Base-by-base conservation (phyloP, 2,329 filamentous ascomycete genomes). In the Thelonectria discophora region DNA sequence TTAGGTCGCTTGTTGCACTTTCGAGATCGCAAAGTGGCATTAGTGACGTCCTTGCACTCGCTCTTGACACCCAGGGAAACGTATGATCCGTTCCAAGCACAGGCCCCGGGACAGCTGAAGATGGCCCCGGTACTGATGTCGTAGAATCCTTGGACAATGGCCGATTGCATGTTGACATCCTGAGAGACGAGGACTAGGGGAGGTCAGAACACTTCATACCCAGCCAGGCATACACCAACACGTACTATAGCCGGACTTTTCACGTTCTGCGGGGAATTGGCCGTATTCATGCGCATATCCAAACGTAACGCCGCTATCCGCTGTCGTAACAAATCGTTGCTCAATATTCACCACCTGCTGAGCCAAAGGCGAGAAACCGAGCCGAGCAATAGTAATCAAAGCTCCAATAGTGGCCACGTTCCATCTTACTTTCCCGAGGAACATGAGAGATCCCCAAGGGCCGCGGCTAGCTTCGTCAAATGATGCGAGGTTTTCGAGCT, bases 371-470 rank as follows among this genome's bases (percentile, higher is more conserved):
- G 63, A 53, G 4, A 65, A 58, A 3, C 30, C 34, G 5, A 65
- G 39, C 27, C 54, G 15, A 1, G 15, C 34, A 27, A 65, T 39
- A 3, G 54, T 61, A 20, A 65, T 39, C 12, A 64, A 20, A 30
- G 63, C 63, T 17, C 63, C 63, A n/a, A 65, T 3, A 5, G 63
- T 61, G 15, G 60, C 63, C 45, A 65, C 32, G 37, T 60, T 65
- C 45, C 42, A 55, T 15, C 13, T 43, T n/a, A 48, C 47, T 4
- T 8, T 50, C 24, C 17, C 15, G 12, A 65, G 32, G 4, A 65
- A 55, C 15, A 37, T 54, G 32, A 51, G 10, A 11, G 63, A 58
- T 15, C 61, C 63, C 17, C 21, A 53, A 5, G 46, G 42, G 5
- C 63, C 61, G 5, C 63, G 56, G 18, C 61, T 64, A 3, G 63